Evolutionary conservation across 306 rosid genomes (phyloP), one percentile per base, ranked within the genome.

Genomic region (Prosopis cineraria): DNA sequence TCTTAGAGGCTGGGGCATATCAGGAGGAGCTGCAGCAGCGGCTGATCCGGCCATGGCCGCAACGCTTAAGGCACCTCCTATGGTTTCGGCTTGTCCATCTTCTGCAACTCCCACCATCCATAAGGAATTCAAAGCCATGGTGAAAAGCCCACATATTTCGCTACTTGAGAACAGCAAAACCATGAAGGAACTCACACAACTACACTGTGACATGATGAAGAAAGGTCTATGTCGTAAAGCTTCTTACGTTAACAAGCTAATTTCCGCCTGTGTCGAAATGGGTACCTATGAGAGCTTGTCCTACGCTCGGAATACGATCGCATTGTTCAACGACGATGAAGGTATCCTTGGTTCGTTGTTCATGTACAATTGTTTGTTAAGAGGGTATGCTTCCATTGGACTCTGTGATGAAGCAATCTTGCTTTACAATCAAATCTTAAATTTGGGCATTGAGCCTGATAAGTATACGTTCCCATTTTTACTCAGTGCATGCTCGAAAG

Each of bases 391-490:
- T 31, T 70, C 87, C n/a, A 78, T 84, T 56, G 93, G 92, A 40
- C 79, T 88, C 24, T 76, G 89, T 53, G 77, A 79, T 7, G 80
- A 87, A 74, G 92, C 95, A 17, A 77, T 91, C 69, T 72, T 75
- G 66, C 53, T 86, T 24, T 90, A 84, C 56, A 58, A 83, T 83
- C 60, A 91, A 14, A 84, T 91, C 91, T 34, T 79, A 29, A 76
- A 36, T 30, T 67, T 77, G 80, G 92, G 91, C 3, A 58, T 90
- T 83, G 19, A 80, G 67, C 96, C 98, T 44, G 92, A 93, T 41
- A 93, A 88, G 75, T 91, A 79, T 78, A 90, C 95, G 0, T 90
- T 90, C 74, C 98, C 93, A 0, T 89, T 86, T 80, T 69, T 81
- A 44, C 83, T 93, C 22, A 91, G 93, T 73, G 89, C 85, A 0